Percentiles rank a stretch among this genome's conserved stretches.
phyloP scores from a whole-genome alignment of 2,329 filamentous ascomycete genomes.

The Colletotrichum shisoi region DNA sequence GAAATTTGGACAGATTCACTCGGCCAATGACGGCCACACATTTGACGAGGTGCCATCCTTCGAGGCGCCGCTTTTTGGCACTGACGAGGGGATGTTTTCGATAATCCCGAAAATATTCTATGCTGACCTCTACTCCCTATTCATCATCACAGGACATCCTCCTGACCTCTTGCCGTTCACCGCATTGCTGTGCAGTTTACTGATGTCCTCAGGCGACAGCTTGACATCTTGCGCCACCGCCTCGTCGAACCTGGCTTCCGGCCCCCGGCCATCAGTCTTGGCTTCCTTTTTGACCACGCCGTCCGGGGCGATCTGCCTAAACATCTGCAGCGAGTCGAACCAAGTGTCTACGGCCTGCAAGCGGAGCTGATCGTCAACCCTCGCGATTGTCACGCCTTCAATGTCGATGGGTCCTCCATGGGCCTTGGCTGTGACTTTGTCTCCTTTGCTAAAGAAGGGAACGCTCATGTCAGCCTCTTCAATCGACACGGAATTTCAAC shows the following conservation, averaged over 20 bases:
- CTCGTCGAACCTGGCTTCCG: conserved; percentile 29
- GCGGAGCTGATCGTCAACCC: conserved; percentile 67
- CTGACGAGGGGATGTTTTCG: too few species aligned
- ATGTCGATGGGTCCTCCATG: conserved; percentile 70
- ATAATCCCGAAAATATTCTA: neutral
- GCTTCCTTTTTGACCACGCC: conserved; percentile 32
- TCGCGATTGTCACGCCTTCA: conserved; percentile 68
- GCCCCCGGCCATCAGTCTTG: conserved; percentile 5
- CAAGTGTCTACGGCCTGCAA: conserved; percentile 68
- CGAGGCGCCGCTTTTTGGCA: too few species aligned
- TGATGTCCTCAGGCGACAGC: conserved; percentile 18
- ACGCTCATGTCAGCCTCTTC: conserved; percentile 12
- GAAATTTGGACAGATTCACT: too few species aligned
- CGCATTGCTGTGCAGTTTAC: conserved; percentile 16
- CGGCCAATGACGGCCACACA: too few species aligned
- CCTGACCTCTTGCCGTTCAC: neutral
- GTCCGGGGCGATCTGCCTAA: conserved; percentile 62
- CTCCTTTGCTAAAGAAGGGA: conserved; percentile 58
- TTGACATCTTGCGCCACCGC: conserved; percentile 14
- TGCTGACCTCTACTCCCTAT: conserved; percentile 15
- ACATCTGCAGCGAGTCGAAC: conserved; percentile 73
- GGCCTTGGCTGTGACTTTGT: conserved; percentile 69
- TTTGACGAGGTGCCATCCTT: too few species aligned
- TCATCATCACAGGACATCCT: conserved; percentile 35
- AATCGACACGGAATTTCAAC: neutral